Conservation (phyloP, 345 rosid species). For the Rubroshorea leprosula region DNA sequence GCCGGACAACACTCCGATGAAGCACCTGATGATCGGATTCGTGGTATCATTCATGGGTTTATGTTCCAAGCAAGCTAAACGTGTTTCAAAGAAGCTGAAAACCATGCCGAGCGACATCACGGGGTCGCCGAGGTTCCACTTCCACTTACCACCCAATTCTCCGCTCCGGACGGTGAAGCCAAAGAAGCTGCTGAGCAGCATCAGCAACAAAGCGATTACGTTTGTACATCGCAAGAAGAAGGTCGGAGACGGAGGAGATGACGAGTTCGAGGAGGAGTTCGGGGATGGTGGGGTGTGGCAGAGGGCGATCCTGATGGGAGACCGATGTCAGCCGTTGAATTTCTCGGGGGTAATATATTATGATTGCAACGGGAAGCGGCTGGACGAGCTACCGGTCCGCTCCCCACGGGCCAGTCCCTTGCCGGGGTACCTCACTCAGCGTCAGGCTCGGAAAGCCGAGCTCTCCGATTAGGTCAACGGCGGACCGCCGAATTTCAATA, state of each 20-base stretch:
- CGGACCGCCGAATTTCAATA: too few relatives aligned
- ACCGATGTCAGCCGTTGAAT: constrained; percentile 85
- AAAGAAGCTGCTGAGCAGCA: constrained; percentile 40
- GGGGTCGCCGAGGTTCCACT: constrained; percentile 1
- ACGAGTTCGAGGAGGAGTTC: constrained; percentile 27
- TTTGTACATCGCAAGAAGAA: constrained; percentile 34
- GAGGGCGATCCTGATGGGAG: constrained; percentile 85
- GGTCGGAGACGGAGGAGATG: constrained; percentile 4
- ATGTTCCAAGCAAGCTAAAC: constrained; percentile 52
- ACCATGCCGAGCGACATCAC: constrained; percentile 14
- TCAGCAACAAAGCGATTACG: constrained; percentile 55
- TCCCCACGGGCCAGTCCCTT: constrained; percentile 86
- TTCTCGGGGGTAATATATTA: constrained; percentile 88
- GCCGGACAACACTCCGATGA: constrained; percentile 23
- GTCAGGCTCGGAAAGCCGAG: background rate
- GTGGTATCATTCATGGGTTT: constrained; percentile 43
- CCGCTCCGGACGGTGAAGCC: constrained; percentile 29
- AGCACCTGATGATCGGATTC: constrained; percentile 33
- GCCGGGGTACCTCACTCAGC: constrained; percentile 16
- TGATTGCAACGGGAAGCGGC: constrained; percentile 56
- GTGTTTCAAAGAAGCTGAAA: constrained; percentile 42
- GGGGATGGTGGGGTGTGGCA: constrained; percentile 93
- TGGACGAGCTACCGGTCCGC: constrained; percentile 52
- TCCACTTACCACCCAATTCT: background rate
- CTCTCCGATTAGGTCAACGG: too few relatives aligned